Percentiles rank a stretch among this genome's conserved stretches.
Conservation (phyloP, 2,329 filamentous ascomycete species). For the Sporothrix curviconia region DNA sequence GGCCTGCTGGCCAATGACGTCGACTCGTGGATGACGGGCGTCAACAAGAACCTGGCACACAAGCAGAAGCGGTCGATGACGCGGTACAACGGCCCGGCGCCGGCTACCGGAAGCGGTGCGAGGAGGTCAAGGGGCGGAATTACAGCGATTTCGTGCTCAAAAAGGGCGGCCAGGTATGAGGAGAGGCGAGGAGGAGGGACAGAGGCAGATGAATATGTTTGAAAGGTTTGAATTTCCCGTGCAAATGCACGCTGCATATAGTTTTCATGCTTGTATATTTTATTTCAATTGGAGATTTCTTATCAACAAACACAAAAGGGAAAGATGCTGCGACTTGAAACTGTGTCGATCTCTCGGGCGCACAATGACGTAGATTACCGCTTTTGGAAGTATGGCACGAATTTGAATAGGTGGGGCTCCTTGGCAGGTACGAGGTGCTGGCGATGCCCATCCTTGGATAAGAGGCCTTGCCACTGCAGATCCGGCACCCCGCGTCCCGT, state of each 20-base stretch:
- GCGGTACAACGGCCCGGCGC: conserved; percentile 39
- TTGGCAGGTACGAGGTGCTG: background rate
- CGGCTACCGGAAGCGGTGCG: conserved; percentile 34
- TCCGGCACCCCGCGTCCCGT: background rate
- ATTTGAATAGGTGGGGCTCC: background rate
- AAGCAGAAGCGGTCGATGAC: conserved; percentile 41
- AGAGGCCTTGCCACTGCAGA: background rate
- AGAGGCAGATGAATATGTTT: background rate
- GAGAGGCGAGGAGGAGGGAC: no score
- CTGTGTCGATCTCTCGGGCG: no score
- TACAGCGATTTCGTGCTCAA: conserved; percentile 20
- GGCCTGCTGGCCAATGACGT: conserved; percentile 41
- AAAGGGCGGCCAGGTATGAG: background rate
- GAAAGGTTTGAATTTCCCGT: no score
- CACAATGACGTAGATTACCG: background rate
- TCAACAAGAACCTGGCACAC: conserved; percentile 43
- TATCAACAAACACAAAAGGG: no score
- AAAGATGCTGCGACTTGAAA: no score
- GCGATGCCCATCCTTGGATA: background rate
- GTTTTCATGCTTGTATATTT: background rate
- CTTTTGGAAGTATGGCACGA: background rate
- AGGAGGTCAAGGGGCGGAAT: conserved; percentile 26
- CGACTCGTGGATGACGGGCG: conserved; percentile 50
- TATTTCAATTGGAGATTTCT: no score
- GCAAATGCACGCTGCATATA: background rate